Evolutionary conservation across 208 protist species (phyloP).

Genomic region (Leishmania turanica): DNA sequence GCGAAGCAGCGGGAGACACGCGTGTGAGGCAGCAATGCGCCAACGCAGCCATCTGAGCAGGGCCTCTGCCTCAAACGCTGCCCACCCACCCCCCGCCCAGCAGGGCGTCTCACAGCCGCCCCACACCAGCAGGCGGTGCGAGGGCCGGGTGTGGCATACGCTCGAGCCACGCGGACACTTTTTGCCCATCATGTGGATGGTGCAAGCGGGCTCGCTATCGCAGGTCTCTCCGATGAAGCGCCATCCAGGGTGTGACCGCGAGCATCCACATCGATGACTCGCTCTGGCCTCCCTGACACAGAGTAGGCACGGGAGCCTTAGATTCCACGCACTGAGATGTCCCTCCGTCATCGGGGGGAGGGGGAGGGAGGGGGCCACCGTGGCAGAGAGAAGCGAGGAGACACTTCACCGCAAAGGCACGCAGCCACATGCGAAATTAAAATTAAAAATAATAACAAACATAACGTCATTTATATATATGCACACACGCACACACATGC

Average conservation of each 20-base stretch:
- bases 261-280: not conserved
- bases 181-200: not conserved
- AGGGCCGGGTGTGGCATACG: not conserved
- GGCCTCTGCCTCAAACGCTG: not conserved
- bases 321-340: not conserved
- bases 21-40: not conserved
- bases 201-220: not conserved
- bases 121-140: not conserved
- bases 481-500: too few relatives aligned
- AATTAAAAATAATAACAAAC: not conserved
- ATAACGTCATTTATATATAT: too few relatives aligned
- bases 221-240: not conserved
- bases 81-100: too few relatives aligned
- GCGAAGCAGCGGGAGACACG: not conserved
- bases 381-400: not conserved
- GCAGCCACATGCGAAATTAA: not conserved
- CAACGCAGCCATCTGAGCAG: not conserved
- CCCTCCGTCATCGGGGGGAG: too few relatives aligned
- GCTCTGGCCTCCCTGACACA: not conserved
- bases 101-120: not conserved
- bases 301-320: not conserved
- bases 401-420: not conserved
- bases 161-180: not conserved
- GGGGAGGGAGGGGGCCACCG: not conserved
- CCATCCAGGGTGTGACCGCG: not conserved